Conservation (phyloP, 2,329 filamentous ascomycete species). For the Sphaerulina populicola region DNA sequence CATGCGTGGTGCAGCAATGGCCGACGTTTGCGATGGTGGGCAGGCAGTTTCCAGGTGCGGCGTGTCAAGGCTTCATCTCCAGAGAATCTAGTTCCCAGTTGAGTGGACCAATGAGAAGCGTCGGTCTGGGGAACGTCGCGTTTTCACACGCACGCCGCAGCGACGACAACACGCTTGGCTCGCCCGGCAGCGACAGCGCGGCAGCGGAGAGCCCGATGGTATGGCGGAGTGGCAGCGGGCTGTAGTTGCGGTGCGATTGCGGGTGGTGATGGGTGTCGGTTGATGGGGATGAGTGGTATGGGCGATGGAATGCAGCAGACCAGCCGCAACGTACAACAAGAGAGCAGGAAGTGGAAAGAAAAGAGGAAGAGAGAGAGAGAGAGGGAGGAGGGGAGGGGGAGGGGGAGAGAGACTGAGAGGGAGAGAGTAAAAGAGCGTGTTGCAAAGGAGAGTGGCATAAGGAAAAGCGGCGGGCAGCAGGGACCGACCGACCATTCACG, state of each 20-base stretch:
- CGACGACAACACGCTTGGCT: slow-evolving; percentile 2
- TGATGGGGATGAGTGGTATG: slow-evolving; percentile 1
- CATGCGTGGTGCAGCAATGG: slow-evolving; percentile 1
- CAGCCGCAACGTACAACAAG: neutral
- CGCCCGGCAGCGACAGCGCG: neutral
- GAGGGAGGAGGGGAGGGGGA: no score
- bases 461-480: neutral
- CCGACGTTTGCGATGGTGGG: neutral
- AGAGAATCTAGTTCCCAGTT: neutral
- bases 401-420: no score
- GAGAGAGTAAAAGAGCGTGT: neutral
- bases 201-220: neutral
- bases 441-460: neutral
- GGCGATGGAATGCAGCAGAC: slow-evolving; percentile 7
- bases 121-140: slow-evolving; percentile 6
- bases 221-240: neutral
- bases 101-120: slow-evolving; percentile 8
- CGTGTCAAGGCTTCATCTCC: slow-evolving; percentile 5
- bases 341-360: slow-evolving; percentile 10
- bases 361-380: slow-evolving; percentile 9
- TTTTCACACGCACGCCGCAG: neutral
- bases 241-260: neutral
- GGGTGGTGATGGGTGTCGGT: neutral
- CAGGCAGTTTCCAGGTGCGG: neutral
- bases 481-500: neutral